These are phyloP conservation scores for Kodamaea fungicola DNA, from an alignment of 1,139 yeast species.

Conservation along the genomic window DNA sequence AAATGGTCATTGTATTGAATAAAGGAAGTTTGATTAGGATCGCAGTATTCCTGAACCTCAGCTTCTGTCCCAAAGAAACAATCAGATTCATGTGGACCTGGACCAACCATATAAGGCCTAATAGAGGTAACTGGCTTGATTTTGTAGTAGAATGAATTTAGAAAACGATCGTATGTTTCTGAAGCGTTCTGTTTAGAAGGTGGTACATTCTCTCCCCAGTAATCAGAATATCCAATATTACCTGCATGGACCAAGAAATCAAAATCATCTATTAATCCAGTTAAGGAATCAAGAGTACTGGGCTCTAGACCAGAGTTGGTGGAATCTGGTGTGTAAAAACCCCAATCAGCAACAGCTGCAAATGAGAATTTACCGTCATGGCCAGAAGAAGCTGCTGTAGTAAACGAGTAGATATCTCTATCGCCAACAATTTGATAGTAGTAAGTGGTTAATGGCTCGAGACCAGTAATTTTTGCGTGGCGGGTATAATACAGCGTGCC, in stretches of 20 bases:
- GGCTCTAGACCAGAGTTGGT: constrained; percentile 1
- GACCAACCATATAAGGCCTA: constrained; percentile 6
- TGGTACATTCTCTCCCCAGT: constrained; percentile 5
- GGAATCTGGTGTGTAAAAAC: constrained; percentile 3
- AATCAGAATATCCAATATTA: constrained; percentile 6
- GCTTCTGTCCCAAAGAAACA: constrained; percentile 3
- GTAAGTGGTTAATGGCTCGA: constrained; percentile 4
- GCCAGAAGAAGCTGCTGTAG: constrained; percentile 3
- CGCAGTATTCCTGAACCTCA: constrained; percentile 3
- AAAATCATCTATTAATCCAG: constrained; percentile 1
- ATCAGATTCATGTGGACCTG: constrained; percentile 6
- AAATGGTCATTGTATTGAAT: constrained; percentile 5
- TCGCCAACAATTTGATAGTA: constrained; percentile 4
- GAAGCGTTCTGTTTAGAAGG: constrained; percentile 1
- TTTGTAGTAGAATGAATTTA: constrained; percentile 4
- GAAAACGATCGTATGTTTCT: constrained; percentile 4
- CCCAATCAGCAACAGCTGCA: constrained; percentile 6
- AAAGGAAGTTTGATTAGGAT: constrained; percentile 6
- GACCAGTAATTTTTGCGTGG: constrained; percentile 5
- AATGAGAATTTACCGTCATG: constrained; percentile 2
- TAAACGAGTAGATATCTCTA: constrained; percentile 1
- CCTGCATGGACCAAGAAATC: constrained; percentile 6
- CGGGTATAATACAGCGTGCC: constrained; percentile 1
- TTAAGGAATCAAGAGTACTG: constrained; percentile 4
- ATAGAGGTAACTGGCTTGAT: constrained; percentile 5